Conservation (phyloP, 495 filamentous ascomycete genomes). For the Penicillium nucicola region DNA sequence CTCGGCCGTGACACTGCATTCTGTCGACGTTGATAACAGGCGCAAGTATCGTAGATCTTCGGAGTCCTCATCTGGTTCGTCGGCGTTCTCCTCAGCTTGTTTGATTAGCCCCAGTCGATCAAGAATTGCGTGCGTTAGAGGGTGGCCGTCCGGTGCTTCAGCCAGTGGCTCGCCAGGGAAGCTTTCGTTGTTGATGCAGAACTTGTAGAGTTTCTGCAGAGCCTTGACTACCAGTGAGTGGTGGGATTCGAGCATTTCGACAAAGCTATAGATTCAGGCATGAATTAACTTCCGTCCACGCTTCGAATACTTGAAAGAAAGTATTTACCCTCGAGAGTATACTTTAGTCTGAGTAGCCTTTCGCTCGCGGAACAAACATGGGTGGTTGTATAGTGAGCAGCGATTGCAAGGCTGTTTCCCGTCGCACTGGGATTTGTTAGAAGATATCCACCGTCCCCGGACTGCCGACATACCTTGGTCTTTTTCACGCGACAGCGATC, state of each 20-base stretch:
- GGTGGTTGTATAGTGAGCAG: conserved; percentile 46
- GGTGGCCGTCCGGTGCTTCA: conserved; percentile 40
- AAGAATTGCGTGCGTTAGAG: conserved; percentile 44
- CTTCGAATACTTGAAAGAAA: background rate
- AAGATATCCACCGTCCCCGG: background rate
- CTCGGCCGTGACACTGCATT: conserved; percentile 40
- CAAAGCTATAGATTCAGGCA: conserved; percentile 29
- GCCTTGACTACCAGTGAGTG: conserved; percentile 45
- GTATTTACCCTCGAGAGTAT: conserved; percentile 43
- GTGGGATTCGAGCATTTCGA: conserved; percentile 49
- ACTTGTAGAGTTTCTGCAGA: conserved; percentile 42
- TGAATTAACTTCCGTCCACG: background rate
- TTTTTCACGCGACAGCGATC: conserved; percentile 50
- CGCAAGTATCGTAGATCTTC: conserved; percentile 40
- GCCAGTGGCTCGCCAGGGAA: conserved; percentile 46
- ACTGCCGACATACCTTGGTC: conserved; percentile 36
- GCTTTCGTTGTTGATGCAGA: conserved; percentile 42
- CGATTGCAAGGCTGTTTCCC: conserved; percentile 49
- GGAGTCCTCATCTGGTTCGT: conserved; percentile 37
- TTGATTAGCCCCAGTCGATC: conserved; percentile 47
- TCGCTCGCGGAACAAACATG: conserved; percentile 46
- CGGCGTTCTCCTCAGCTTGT: conserved; percentile 44
- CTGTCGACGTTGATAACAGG: conserved; percentile 37
- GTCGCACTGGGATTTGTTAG: conserved; percentile 37
- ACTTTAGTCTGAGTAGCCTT: conserved; percentile 49